phyloP scores from a whole-genome alignment of 768 basidiomycete species.

The Stropharia rugosoannulata region DNA sequence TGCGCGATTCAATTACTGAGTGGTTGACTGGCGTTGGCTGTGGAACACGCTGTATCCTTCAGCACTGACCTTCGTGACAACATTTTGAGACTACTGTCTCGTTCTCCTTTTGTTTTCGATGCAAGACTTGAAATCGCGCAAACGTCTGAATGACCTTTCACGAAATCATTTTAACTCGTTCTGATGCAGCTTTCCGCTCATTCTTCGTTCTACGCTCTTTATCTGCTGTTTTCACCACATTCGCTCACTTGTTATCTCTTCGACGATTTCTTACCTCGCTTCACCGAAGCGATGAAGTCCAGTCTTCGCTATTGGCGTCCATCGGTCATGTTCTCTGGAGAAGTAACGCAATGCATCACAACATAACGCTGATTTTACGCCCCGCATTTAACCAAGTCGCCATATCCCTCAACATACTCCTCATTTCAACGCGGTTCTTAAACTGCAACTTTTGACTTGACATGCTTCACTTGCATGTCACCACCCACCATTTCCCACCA shows the following conservation, averaged over 20 bases:
- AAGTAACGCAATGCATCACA: no score
- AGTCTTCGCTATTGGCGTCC: no score
- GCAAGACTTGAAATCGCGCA: background rate
- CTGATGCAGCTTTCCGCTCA: background rate
- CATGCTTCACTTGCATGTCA: background rate
- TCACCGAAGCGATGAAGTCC: no score
- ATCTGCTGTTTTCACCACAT: no score
- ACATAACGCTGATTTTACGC: no score
- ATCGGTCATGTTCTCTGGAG: no score
- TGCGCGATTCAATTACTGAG: constrained; percentile 48
- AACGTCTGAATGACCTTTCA: no score
- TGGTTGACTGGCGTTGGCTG: background rate
- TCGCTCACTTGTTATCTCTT: no score
- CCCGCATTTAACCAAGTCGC: no score
- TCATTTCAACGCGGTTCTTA: background rate
- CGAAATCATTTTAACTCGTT: no score
- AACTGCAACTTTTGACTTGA: background rate
- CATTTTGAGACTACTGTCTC: background rate
- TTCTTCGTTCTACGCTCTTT: background rate
- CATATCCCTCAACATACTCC: background rate
- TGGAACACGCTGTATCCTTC: background rate
- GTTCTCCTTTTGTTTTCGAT: background rate
- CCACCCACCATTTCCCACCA: constrained; percentile 6
- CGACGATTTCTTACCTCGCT: no score
- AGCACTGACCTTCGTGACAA: background rate